Evolutionary conservation across 1,284 basidiomycete species (phyloP).

Genomic region (Pseudozyma thailandica): DNA sequence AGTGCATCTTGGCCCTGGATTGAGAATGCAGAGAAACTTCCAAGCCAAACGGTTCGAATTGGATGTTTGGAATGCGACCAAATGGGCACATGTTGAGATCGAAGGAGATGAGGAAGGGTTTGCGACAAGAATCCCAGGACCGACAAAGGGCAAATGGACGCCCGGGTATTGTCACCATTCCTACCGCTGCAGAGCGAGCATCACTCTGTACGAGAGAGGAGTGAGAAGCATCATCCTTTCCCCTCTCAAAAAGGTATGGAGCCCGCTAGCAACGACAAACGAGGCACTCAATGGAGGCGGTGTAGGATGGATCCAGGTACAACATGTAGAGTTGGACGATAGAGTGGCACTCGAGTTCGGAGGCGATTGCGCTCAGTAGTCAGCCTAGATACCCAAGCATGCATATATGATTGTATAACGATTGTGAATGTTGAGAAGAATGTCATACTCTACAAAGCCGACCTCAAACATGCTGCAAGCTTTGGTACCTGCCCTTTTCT

Average conservation of each 20-base stretch:
- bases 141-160: constrained; percentile 25
- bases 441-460: no score
- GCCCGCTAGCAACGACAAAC: neutral
- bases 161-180: constrained; percentile 43
- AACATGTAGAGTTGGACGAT: constrained; percentile 14
- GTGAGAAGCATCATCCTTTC: neutral
- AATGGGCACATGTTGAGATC: constrained; percentile 27
- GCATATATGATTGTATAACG: no score
- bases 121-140: constrained; percentile 39
- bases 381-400: neutral
- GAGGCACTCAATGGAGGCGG: neutral
- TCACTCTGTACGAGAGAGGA: constrained; percentile 16
- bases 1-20: constrained; percentile 18
- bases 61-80: constrained; percentile 24
- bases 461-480: no score
- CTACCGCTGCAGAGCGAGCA: constrained; percentile 21
- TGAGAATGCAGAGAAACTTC: constrained; percentile 29
- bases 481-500: no score
- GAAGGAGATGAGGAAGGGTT: constrained; percentile 15
- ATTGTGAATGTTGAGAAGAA: no score
- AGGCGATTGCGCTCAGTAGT: constrained; percentile 33
- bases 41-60: constrained; percentile 9
- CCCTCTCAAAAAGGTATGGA: constrained; percentile 1
- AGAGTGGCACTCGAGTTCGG: constrained; percentile 46
- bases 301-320: constrained; percentile 17